Percentiles rank a stretch among this genome's conserved stretches.
Evolutionary conservation across 768 basidiomycete species (phyloP).

Genomic region (Termitomyces sp.): DNA sequence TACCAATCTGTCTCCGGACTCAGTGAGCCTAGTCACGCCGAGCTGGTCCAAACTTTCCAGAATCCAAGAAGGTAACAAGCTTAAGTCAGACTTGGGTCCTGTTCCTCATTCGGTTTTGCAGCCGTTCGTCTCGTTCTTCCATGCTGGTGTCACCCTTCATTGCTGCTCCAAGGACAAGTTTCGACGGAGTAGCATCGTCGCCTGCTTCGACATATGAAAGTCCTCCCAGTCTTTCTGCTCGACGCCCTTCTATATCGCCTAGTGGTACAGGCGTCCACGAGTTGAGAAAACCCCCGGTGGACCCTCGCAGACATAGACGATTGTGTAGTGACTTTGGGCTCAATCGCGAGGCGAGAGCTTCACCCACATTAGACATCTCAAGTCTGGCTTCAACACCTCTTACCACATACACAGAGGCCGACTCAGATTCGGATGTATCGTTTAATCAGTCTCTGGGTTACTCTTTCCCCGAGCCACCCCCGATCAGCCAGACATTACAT

Average conservation of each 20-base stretch:
- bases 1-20: not conserved
- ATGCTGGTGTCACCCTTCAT: conserved; percentile 7
- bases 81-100: not conserved
- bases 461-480: conserved; percentile 38
- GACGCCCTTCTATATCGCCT: not conserved
- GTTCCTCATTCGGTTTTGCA: not conserved
- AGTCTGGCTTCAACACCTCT: conserved; percentile 24
- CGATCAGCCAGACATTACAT: conserved; percentile 26
- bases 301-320: conserved; percentile 24
- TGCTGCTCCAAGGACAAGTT: conserved; percentile 1
- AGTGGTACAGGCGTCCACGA: not conserved
- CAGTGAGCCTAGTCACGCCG: not conserved
- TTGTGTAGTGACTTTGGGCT: conserved; percentile 26
- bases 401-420: conserved; percentile 21
- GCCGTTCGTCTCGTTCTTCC: not conserved
- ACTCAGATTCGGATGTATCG: conserved; percentile 29
- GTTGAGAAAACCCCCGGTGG: conserved; percentile 17
- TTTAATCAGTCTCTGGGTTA: conserved; percentile 30
- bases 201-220: conserved; percentile 1
- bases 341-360: conserved; percentile 7
- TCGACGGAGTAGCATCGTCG: not conserved
- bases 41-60: not conserved
- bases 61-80: conserved; percentile 5
- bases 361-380: conserved; percentile 6
- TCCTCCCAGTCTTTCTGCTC: not conserved